These are phyloP conservation scores for Fusarium duplospermum DNA, from an alignment of 2,329 filamentous ascomycete genomes.

Conservation along the genomic window DNA sequence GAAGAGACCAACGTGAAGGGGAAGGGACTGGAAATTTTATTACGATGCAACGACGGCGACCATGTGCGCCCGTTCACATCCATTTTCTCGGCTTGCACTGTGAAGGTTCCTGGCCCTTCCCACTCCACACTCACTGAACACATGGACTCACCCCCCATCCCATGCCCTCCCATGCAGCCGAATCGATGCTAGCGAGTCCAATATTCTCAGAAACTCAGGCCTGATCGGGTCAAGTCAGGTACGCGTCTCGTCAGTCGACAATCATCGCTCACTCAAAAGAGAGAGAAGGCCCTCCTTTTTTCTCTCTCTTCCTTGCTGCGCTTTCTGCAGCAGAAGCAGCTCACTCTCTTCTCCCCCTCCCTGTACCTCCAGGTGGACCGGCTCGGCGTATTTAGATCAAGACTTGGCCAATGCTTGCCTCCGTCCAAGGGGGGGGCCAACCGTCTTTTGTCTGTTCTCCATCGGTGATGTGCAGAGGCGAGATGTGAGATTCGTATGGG, in stretches of 20 bases:
- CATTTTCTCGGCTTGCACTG: slow-evolving; percentile 17
- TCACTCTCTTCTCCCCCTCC: background rate
- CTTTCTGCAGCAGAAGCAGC: background rate
- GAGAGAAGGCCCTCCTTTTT: slow-evolving; percentile 13
- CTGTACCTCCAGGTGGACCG: slow-evolving; percentile 19
- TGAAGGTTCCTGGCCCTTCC: slow-evolving; percentile 1
- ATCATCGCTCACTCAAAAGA: slow-evolving; percentile 27
- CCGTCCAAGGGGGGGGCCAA: slow-evolving; percentile 24
- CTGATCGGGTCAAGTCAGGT: slow-evolving; percentile 39
- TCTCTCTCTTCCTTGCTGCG: background rate
- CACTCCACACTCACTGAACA: background rate
- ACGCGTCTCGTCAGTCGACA: slow-evolving; percentile 30
- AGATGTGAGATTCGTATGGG: slow-evolving; percentile 23
- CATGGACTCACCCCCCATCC: background rate
- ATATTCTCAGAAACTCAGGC: slow-evolving; percentile 27
- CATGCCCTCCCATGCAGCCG: slow-evolving; percentile 7
- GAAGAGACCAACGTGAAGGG: background rate
- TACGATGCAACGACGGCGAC: slow-evolving; percentile 2
- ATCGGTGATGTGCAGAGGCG: slow-evolving; percentile 10
- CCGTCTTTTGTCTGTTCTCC: slow-evolving; percentile 14
- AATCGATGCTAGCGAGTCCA: slow-evolving; percentile 11
- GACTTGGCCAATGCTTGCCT: slow-evolving; percentile 39
- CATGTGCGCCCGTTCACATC: slow-evolving; percentile 1
- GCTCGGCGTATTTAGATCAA: slow-evolving; percentile 37
- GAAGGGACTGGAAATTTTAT: background rate